Base-by-base conservation (phyloP, 257 asterid genomes). In the Nicotiana undulata region DNA sequence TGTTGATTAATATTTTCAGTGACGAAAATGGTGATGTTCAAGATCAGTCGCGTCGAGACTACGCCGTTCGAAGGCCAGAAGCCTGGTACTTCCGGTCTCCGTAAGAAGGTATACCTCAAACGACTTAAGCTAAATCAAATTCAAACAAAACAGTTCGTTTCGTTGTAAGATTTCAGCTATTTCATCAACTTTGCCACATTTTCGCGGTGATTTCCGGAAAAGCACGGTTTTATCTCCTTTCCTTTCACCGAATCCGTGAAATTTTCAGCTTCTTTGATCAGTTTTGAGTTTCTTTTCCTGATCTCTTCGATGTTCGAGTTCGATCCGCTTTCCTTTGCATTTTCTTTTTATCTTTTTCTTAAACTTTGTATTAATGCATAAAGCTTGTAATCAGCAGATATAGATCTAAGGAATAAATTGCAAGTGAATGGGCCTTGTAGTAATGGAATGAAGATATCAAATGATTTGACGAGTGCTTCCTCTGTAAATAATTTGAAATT, bases 21-120 rank as follows among this genome's bases (percentile, higher is more conserved):
- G 22, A n/a, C 24, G 67, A 86, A 81, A 68, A 95, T 95, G 97
- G 93, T 67, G 88, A 70, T 82, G 79, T 95, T 95, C 87, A 89
- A 75, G 84, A 94, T 92, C 85, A 24, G 86, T 51, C 92, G 91
- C 60, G 89, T 95, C 18, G 88, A 89, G 79, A 93, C 98, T 26
- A 89, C 89, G 28, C 97, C 98, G 6, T 82, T 89, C 52, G 98
- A 95, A n/a, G 99, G 99, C 29, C 98, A 95, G 88, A 93, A 93
- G 58, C 99, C 98, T 63, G 98, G 99, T 32, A 95, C 99, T 37
- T 95, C 99, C 76, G 98, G 98, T 75, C 94, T 93, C 51, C 86
- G 98, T 82, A 95, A 95, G 90, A 95, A 93, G 97, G 98, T 95
- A 61, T 37, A 22, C 24, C 46, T 44, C 13, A 46, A 72, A 46